A percentile compares a stretch with the other conserved stretches of the same genome.
phyloP scores from a whole-genome alignment of 331 rosid species.

The Prunus yedoensis region DNA sequence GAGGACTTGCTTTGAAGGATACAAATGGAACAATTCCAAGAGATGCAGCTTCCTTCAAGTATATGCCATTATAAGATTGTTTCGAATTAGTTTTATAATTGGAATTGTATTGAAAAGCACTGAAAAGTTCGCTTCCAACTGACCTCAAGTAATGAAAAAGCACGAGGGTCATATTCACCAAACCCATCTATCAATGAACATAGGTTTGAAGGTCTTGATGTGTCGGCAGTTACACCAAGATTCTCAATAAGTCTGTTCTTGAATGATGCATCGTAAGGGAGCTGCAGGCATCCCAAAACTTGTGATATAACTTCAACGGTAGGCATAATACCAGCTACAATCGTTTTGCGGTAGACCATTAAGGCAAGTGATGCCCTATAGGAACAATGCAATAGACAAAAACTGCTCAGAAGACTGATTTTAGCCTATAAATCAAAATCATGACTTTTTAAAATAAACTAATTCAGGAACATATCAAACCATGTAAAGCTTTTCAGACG shows the following conservation, averaged over 20 bases:
- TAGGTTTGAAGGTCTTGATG: conserved; percentile 58
- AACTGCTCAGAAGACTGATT: conserved; percentile 24
- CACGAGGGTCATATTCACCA: conserved; percentile 94
- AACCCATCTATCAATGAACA: conserved; percentile 82
- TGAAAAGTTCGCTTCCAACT: conserved; percentile 36
- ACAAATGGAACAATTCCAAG: conserved; percentile 75
- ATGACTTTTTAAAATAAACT: not conserved
- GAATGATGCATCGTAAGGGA: conserved; percentile 58
- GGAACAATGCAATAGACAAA: conserved; percentile 25
- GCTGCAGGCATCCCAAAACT: conserved; percentile 85
- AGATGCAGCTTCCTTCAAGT: conserved; percentile 89
- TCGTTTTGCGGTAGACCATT: conserved; percentile 72
- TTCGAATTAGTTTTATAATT: conserved; percentile 24
- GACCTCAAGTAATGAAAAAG: conserved; percentile 86
- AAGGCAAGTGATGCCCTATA: conserved; percentile 85
- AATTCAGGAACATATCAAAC: not conserved
- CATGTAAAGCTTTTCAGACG: not conserved
- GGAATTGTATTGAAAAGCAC: conserved; percentile 6
- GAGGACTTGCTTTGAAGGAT: conserved; percentile 68
- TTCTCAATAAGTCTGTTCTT: conserved; percentile 68
- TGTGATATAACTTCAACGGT: conserved; percentile 70
- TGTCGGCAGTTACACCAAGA: conserved; percentile 56
- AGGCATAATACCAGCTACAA: conserved; percentile 67
- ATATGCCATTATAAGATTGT: conserved; percentile 24
- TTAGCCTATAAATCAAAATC: conserved; percentile 19